Base-by-base conservation (phyloP, 805 yeast species). In the Clavispora fructus region DNA sequence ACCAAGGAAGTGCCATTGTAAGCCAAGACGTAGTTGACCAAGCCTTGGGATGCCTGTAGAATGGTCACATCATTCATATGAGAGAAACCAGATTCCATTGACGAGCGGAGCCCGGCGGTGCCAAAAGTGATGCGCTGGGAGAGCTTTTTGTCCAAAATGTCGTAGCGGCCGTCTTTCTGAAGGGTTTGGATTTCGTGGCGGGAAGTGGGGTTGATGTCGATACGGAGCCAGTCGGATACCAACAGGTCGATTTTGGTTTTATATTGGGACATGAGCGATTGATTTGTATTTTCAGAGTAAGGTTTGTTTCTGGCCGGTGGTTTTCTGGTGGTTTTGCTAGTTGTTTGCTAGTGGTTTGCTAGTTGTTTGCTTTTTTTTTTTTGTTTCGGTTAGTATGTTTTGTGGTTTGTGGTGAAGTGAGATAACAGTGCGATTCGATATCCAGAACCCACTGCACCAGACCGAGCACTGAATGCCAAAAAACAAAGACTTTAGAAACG, bases 21-120 rank as follows among this genome's bases (percentile, higher is more conserved):
- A 37, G 55, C 57, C 4, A 60, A 58, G 7, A 76, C 45, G 56
- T 84, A 83, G 41, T 63, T 61, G 0, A 88, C 82, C 16, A 87
- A 64, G 1, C 95, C 96, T 56, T 89, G 96, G 0, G 97, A 82
- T 0, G 98, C 91, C 67, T 92, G 98, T 39, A 88, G 59, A 1
- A 92, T 85, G 0, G 97, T 89, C 14, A 92, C 83, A 51, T 84
- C 85, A 63, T 94, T 92, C 92, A 94, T 86, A 54, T 90, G 78
- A 43, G 80, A 77, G 60, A 87, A 90, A 0, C 99, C 98, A 0
- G 97, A 89, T 50, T 83, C 91, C 97, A 94, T 90, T 19, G 74
- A 69, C 1, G 95, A 79, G 26, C 99, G 72, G 41, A 94, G 76
- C 0, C 97, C 98, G 2, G 98, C 97, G 0, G 98, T 92, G 0